phyloP scores from a whole-genome alignment of 2,329 filamentous ascomycete species.

The Simplicillium aogashimaense region DNA sequence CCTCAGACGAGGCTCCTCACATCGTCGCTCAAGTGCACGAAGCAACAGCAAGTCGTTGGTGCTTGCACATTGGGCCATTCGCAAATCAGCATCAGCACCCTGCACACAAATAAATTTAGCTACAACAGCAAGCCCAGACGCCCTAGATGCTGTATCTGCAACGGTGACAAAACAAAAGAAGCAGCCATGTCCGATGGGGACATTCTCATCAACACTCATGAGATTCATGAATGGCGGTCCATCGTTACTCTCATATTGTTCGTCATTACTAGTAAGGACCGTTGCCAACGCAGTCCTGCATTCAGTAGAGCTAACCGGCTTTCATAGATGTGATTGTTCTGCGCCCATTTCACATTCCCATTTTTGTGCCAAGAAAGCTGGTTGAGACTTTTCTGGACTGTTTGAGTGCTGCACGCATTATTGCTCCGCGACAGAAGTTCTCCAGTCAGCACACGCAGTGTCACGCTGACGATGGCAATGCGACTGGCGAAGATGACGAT shows the following conservation, averaged over 20 bases:
- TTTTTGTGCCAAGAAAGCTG: slow-evolving; percentile 45
- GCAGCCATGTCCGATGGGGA: too few relatives aligned
- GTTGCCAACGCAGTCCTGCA: not conserved
- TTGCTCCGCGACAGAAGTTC: slow-evolving; percentile 14
- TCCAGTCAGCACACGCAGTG: too few relatives aligned
- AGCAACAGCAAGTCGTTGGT: too few relatives aligned
- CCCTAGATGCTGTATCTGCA: too few relatives aligned
- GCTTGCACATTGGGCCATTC: too few relatives aligned
- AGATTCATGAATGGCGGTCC: slow-evolving; percentile 55
- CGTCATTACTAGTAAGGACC: slow-evolving; percentile 55
- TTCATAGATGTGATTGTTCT: slow-evolving; percentile 55
- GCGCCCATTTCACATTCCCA: slow-evolving; percentile 56
- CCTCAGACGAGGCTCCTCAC: too few relatives aligned
- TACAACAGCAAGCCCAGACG: too few relatives aligned
- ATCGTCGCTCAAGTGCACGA: too few relatives aligned
- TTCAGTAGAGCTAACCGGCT: not conserved
- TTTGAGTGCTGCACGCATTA: slow-evolving; percentile 34
- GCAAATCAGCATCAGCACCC: too few relatives aligned
- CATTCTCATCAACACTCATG: slow-evolving; percentile 12
- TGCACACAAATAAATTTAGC: too few relatives aligned
- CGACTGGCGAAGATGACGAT: slow-evolving; percentile 12
- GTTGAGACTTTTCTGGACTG: slow-evolving; percentile 31
- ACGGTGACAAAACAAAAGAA: too few relatives aligned
- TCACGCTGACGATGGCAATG: slow-evolving; percentile 6
- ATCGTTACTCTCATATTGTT: slow-evolving; percentile 63